These are phyloP conservation scores for Thermothielavioides terrestris DNA, from an alignment of 495 filamentous ascomycete genomes.

Conservation along the genomic window DNA sequence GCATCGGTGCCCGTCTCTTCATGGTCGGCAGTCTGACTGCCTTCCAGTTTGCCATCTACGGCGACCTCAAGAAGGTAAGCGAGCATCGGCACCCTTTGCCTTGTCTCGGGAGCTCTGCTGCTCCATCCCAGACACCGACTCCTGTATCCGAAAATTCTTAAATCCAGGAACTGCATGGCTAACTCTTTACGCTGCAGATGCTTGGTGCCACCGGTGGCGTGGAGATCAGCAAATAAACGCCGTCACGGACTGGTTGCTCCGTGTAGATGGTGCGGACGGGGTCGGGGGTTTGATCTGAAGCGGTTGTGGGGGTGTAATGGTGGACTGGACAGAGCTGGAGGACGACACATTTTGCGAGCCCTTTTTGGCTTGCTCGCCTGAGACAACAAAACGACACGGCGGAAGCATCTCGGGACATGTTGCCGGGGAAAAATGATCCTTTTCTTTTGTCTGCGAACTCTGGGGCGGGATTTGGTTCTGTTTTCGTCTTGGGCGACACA, in stretches of 20 bases:
- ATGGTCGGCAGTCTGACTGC: constrained; percentile 67
- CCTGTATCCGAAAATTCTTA: too few relatives aligned
- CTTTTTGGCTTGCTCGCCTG: constrained; percentile 1
- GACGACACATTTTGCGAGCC: background rate
- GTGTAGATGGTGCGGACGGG: background rate
- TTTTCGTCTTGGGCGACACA: constrained; percentile 18
- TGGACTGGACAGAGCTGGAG: background rate
- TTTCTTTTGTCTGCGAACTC: constrained; percentile 14
- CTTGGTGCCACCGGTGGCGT: constrained; percentile 68
- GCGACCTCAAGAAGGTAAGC: constrained; percentile 55
- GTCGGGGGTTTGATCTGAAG: background rate
- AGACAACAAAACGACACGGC: background rate
- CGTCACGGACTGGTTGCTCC: background rate
- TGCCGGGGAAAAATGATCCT: background rate
- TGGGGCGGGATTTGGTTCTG: constrained; percentile 18
- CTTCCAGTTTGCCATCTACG: constrained; percentile 80
- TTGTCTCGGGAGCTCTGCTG: too few relatives aligned
- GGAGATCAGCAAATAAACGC: constrained; percentile 54
- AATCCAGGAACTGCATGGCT: too few relatives aligned
- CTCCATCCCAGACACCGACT: too few relatives aligned
- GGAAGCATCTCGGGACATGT: background rate
- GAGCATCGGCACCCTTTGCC: too few relatives aligned
- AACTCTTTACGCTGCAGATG: too few relatives aligned
- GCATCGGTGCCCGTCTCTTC: constrained; percentile 70
- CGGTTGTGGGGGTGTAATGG: background rate